Base-by-base conservation (phyloP, 306 rosid genomes). In the Ormosia emarginata region DNA sequence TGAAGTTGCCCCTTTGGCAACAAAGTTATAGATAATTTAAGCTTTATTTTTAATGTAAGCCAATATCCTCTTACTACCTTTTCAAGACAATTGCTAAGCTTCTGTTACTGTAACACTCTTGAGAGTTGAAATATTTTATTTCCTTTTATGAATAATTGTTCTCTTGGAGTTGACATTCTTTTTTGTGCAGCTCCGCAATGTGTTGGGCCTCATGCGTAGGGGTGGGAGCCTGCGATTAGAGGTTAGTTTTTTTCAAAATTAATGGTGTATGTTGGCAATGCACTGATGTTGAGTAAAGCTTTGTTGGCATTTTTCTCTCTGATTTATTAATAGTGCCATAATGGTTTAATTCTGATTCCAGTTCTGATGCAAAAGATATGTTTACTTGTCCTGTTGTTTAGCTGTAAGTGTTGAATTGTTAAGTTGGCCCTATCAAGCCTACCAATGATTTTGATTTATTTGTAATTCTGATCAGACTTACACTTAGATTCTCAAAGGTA, bases 201-300 rank as follows among this genome's bases (percentile, higher is more conserved):
- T 91, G 78, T 78, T 94, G 84, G 99, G 99, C 69, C 86, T 96
- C 83, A 90, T 96, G 90, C 97, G 95, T 2, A 75, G 99, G 85
- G 97, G 98, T 7, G 97, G 92, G 85, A 87, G 81, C 82, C 76
- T 96, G 88, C 93, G 98, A 76, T 82, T 90, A 33, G 98, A 96
- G 98, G 99, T 96, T 79, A 83, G 94, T 85, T 74, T 71, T 65
- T 66, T 85, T 79, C 74, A 50, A 65, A 46, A 29, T 67, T 32
- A 66, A 7, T 36, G 32, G 32, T 75, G 18, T 49, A 65, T 71
- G 52, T 58, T 65, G 52, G 15, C 79, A 59, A 39, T 76, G 71
- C 58, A 57, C 29, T 33, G 24, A 71, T 79, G 34, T 71, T 63
- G 8, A 50, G 75, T 33, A 30, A 33, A 65, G 58, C 59, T 80